Percentiles rank a stretch among this genome's conserved stretches.
These are phyloP conservation scores for Wallemia hederae DNA, from an alignment of 1,284 basidiomycete genomes.

Conservation along the genomic window DNA sequence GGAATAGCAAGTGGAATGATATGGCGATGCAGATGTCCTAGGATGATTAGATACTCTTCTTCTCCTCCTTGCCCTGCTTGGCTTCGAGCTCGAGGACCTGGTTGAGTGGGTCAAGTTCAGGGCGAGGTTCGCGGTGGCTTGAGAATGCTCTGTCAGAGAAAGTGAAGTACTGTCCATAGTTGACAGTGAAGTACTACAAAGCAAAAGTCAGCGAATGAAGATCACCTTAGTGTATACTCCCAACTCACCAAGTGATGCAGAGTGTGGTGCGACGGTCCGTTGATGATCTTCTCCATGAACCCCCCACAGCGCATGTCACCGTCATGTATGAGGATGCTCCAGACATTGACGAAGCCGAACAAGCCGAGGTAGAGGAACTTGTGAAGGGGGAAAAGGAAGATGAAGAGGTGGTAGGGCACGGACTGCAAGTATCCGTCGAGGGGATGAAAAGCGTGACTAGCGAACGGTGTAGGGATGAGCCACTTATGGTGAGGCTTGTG, in stretches of 20 bases:
- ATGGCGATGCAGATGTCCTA: background rate
- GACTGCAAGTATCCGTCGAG: constrained; percentile 83
- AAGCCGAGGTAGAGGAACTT: constrained; percentile 47
- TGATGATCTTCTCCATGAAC: constrained; percentile 64
- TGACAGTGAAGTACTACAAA: background rate
- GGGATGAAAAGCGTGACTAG: constrained; percentile 91
- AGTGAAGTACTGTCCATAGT: constrained; percentile 46
- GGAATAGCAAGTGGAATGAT: background rate
- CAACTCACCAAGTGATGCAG: constrained; percentile 77
- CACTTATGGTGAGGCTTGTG: constrained; percentile 98
- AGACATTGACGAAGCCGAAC: constrained; percentile 68
- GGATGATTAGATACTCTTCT: constrained; percentile 1
- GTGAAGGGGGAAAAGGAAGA: constrained; percentile 74
- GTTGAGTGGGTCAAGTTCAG: constrained; percentile 54
- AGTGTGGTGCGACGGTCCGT: constrained; percentile 92
- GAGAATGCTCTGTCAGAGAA: constrained; percentile 61
- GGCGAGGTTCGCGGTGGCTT: constrained; percentile 62
- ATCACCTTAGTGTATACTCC: constrained; percentile 93
- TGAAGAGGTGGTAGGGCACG: constrained; percentile 77
- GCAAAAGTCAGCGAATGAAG: constrained; percentile 14
- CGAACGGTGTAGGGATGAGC: constrained; percentile 87
- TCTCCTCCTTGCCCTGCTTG: constrained; percentile 12
- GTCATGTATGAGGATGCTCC: constrained; percentile 64
- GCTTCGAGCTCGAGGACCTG: constrained; percentile 21
- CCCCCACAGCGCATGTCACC: constrained; percentile 98